Base-by-base conservation (phyloP, 2,329 filamentous ascomycete species). In the Trichoderma koningii region DNA sequence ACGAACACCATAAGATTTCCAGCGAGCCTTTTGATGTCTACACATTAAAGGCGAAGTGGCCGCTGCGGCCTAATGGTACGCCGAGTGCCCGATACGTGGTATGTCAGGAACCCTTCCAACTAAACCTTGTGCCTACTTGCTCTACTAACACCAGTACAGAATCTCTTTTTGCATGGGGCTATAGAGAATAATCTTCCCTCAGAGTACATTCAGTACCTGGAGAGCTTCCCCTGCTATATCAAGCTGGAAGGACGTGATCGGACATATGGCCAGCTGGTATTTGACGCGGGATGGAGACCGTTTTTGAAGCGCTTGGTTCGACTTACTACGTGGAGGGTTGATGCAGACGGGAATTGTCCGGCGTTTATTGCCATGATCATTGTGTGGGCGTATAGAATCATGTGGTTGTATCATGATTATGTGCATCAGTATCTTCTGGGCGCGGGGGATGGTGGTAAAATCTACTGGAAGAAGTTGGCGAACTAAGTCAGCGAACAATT, bases 51-150 rank as follows among this genome's bases (percentile, higher is more conserved):
- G 47, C 56, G 7, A 65, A 65, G 30, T 65, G 63, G 63, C 63
- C 63, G 19, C 34, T 62, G 41, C 52, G 63, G 14, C 63, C 56
- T 9, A 65, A 62, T n/a, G 63, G 63, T 14, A 65, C 44, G 12
- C 63, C 63, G 15, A 65, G 63, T 30, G 63, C 63, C 28, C 56
- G 63, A 47, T 65, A 65, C 5, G 45, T 65, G 47, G 63, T 65
- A 53, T 7, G 50, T 55, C 9, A 5, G 19, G 1, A 17, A 44
- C 5, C 3, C 19, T 7, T 17, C 2, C 2, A n/a, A 1, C 15
- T 14, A 38, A 12, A 17, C 3, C 3, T 14, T 38, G 15, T 19
- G 7, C 55, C 30, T 21, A 10, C 17, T 19, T 21, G 14, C 41
- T 42, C 3, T 53, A 7, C 23, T 56, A 19, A 56, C 21, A 28